These are phyloP conservation scores for Alternaria gansuensis DNA, from an alignment of 2,329 filamentous ascomycete species.

Conservation along the genomic window DNA sequence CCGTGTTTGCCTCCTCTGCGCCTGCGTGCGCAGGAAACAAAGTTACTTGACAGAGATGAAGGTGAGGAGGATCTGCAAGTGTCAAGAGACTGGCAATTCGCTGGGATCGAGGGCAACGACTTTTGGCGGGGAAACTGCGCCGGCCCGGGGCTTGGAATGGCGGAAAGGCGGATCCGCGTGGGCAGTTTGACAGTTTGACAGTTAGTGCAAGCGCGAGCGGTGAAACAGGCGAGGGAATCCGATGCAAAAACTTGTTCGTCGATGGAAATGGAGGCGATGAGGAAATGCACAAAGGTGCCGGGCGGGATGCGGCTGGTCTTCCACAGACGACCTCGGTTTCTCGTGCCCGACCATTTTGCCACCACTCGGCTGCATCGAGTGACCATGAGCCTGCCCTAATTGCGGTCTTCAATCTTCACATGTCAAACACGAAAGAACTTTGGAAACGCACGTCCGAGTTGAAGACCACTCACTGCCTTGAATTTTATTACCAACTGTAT, in stretches of 20 bases:
- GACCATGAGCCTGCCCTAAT: background rate
- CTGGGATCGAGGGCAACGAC: slow-evolving; percentile 17
- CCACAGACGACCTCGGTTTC: slow-evolving; percentile 34
- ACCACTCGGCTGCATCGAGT: slow-evolving; percentile 5
- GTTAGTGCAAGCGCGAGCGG: slow-evolving; percentile 10
- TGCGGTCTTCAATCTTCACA: background rate
- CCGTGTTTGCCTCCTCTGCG: slow-evolving; percentile 33
- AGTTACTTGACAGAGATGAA: slow-evolving; percentile 10
- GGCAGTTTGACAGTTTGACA: background rate
- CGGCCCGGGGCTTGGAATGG: slow-evolving; percentile 11
- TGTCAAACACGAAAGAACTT: background rate
- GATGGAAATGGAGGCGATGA: slow-evolving; percentile 9
- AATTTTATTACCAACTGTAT: background rate
- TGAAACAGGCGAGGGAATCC: background rate
- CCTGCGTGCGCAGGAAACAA: slow-evolving; percentile 28
- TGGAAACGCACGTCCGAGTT: accelerated
- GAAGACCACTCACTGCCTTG: background rate
- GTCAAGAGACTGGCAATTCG: slow-evolving; percentile 18
- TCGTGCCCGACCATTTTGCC: slow-evolving; percentile 23
- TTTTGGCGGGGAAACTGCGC: slow-evolving; percentile 22
- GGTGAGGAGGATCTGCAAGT: slow-evolving; percentile 20
- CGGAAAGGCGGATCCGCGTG: slow-evolving; percentile 27
- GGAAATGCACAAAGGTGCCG: slow-evolving; percentile 8
- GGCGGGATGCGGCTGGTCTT: slow-evolving; percentile 34
- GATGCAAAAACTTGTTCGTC: background rate